Evolutionary conservation across 345 rosid genomes (phyloP).

Genomic region (Microcos paniculata): DNA sequence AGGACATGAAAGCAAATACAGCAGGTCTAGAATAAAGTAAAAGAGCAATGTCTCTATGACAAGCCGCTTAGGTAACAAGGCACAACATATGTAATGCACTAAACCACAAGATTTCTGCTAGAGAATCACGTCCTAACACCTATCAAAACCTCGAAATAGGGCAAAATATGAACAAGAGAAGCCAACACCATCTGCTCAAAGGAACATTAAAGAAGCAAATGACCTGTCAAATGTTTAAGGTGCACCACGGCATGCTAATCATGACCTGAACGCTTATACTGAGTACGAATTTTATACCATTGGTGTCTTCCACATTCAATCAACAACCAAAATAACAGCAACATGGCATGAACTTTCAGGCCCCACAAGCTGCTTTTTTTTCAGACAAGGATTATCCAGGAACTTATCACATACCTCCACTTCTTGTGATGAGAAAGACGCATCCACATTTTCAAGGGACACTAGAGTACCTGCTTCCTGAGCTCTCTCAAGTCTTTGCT

Average conservation of each 20-base stretch:
- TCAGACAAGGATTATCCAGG: background rate
- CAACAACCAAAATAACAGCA: background rate
- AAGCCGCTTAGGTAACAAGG: background rate
- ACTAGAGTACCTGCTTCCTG: constrained; percentile 32
- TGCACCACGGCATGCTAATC: background rate
- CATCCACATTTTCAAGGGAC: constrained; percentile 54
- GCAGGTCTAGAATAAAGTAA: no score
- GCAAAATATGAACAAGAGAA: background rate
- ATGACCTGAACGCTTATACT: no score
- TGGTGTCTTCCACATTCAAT: background rate
- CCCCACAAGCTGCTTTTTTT: no score
- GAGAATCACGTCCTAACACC: background rate
- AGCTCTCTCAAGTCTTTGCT: constrained; percentile 40
- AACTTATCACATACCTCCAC: constrained; percentile 48
- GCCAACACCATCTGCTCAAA: background rate
- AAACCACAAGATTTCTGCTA: background rate
- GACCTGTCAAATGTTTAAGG: background rate
- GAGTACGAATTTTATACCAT: background rate
- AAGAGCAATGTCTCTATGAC: background rate
- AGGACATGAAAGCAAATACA: no score
- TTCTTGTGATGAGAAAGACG: constrained; percentile 51
- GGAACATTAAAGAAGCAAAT: background rate
- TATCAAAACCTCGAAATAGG: background rate
- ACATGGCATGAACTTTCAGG: background rate
- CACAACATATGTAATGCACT: background rate